Conservation (phyloP, 768 basidiomycete species). For the Mycena filopes region DNA sequence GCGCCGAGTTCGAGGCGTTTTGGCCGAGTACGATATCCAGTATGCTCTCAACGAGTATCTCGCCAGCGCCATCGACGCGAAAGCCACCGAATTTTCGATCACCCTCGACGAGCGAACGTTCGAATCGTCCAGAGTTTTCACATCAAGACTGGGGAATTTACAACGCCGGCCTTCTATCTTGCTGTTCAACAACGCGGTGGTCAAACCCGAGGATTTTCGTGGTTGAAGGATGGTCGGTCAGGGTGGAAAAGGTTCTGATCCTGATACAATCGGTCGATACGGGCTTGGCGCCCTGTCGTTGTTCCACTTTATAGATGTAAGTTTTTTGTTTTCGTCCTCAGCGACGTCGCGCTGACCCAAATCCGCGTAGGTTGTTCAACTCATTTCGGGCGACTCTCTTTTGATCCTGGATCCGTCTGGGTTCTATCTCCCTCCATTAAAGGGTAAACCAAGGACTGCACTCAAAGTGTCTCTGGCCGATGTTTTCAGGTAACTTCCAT, state of each 20-base stretch:
- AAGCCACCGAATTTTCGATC: conserved; percentile 35
- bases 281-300: conserved; percentile 43
- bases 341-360: not conserved
- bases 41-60: conserved; percentile 42
- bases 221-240: conserved; percentile 40
- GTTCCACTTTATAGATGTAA: conserved; percentile 44
- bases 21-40: conserved; percentile 37
- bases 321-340: not conserved
- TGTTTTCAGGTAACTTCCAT: conserved; percentile 7
- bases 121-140: conserved; percentile 24
- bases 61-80: conserved; percentile 45
- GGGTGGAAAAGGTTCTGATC: conserved; percentile 38
- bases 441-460: conserved; percentile 25
- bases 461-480: conserved; percentile 11
- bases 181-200: conserved; percentile 40
- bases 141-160: conserved; percentile 14
- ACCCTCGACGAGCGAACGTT: conserved; percentile 30
- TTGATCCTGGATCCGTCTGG: conserved; percentile 42
- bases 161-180: conserved; percentile 36
- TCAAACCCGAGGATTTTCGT: conserved; percentile 39
- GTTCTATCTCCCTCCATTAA: conserved; percentile 33
- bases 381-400: conserved; percentile 35
- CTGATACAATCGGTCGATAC: conserved; percentile 42
- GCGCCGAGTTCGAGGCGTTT: conserved; percentile 36
- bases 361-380: conserved; percentile 36